Percentiles rank a stretch among this genome's conserved stretches.
phyloP scores from a whole-genome alignment of 305 asterid species.

The Solanum hybrid region DNA sequence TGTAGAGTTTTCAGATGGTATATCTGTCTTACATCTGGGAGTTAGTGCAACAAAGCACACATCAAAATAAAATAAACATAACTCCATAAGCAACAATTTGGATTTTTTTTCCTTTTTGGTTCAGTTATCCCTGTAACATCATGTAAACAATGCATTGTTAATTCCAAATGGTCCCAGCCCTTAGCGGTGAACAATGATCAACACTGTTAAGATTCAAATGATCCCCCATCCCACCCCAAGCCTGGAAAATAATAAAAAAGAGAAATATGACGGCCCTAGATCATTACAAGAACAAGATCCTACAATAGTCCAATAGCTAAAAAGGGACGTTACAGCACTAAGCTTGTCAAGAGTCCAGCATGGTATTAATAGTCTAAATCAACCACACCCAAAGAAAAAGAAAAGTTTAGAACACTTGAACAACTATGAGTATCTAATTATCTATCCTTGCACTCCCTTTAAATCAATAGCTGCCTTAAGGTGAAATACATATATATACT shows the following conservation, averaged over 20 bases:
- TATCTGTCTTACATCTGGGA: neutral
- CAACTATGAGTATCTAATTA: neutral
- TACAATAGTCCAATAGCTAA: neutral
- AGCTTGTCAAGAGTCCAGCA: neutral
- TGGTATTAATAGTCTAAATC: neutral
- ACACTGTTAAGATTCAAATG: neutral
- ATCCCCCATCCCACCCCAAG: neutral
- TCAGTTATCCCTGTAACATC: neutral
- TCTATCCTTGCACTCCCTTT: neutral
- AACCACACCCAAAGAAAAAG: neutral
- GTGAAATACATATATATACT: neutral
- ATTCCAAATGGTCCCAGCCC: neutral
- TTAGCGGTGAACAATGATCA: neutral
- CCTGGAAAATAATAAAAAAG: neutral
- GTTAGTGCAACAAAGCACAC: neutral
- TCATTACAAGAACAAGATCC: slow-evolving; percentile 1
- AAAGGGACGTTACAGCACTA: neutral
- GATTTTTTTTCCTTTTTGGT: neutral
- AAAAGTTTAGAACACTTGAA: neutral
- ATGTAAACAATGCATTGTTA: neutral
- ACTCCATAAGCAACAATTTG: neutral
- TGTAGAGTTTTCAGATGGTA: neutral
- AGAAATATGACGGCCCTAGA: neutral
- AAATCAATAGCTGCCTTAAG: neutral
- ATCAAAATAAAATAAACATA: neutral